Conservation (phyloP, 2,329 filamentous ascomycete species). For the Cladorrhinum sp. region DNA sequence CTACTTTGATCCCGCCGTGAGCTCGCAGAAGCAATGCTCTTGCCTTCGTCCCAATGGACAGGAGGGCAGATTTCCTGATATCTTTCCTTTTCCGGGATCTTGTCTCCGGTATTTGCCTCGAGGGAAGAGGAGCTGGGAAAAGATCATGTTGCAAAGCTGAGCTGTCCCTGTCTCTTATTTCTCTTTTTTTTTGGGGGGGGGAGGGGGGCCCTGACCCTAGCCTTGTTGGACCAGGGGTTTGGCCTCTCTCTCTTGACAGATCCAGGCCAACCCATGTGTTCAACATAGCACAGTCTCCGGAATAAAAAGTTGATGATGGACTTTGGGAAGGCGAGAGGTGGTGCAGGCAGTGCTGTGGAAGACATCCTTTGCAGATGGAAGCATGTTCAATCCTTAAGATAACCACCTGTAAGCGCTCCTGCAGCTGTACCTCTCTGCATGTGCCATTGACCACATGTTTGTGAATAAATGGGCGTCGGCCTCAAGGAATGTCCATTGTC, state of each 20-base stretch:
- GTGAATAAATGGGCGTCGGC: background rate
- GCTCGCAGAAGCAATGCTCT: background rate
- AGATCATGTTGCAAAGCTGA: no score
- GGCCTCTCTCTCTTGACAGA: background rate
- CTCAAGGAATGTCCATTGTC: constrained; percentile 3
- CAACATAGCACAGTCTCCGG: background rate
- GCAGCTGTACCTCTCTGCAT: background rate
- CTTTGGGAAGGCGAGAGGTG: background rate
- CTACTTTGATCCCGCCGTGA: background rate
- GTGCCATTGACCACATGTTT: background rate
- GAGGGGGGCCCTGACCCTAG: background rate
- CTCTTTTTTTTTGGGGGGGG: no score
- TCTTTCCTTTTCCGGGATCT: background rate
- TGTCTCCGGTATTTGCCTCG: background rate
- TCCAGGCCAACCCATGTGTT: background rate
- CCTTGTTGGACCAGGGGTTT: background rate
- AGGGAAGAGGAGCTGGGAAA: background rate
- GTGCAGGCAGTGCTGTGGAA: background rate
- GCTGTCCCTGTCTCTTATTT: background rate
- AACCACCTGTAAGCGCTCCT: background rate
- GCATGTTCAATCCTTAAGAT: background rate
- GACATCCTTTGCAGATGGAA: background rate
- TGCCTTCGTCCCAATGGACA: background rate
- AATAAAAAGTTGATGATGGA: no score
- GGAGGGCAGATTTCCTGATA: background rate